Base-by-base conservation (phyloP, 345 rosid species). In the Kernera saxatilis region DNA sequence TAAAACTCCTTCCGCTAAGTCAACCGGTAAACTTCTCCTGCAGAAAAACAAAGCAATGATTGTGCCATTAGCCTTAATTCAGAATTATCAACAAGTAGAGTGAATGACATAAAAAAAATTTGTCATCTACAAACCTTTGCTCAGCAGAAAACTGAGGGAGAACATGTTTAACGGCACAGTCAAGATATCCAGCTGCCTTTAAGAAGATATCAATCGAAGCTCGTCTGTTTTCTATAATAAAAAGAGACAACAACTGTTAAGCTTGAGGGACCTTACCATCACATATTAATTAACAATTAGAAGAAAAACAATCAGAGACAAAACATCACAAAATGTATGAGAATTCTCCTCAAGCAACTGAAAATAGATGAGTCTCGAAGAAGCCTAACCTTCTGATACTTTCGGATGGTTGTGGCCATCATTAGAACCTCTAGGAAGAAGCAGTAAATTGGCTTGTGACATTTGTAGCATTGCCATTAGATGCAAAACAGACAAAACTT, bases 101-200 rank as follows among this genome's bases (percentile, higher is more conserved):
- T 21, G 10, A 46, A 68, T 41, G 66, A 39, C 53, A 15, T 40
- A 27, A 26, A 23, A 23, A 57, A 50, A 60, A 26, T 52, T 27
- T 60, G 40, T 50, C 73, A 44, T 62, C 46, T 66, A 64, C 14
- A 69, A 81, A 95, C 99, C 98, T 88, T 74, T 83, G 76, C 64
- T 86, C 92, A 70, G 80, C 55, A 33, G 94, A 83, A 62, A 95
- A 79, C 61, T 88, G 96, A 54, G 99, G 99, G 32, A 95, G 92
- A 71, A 92, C 97, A 79, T 88, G 79, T 35, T 86, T 87, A 44
- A 92, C 86, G 29, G 98, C 98, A 82, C 92, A 92, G 68, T 95
- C 99, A 77, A 95, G 80, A 78, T 87, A 88, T 69, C 99, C 99
- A 33, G 98, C 96, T 54, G 98, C 99, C 85, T 87, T 92, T 82